Base-by-base conservation (phyloP, 352 stramenopile species). In the Phytophthora gonapodyides region DNA sequence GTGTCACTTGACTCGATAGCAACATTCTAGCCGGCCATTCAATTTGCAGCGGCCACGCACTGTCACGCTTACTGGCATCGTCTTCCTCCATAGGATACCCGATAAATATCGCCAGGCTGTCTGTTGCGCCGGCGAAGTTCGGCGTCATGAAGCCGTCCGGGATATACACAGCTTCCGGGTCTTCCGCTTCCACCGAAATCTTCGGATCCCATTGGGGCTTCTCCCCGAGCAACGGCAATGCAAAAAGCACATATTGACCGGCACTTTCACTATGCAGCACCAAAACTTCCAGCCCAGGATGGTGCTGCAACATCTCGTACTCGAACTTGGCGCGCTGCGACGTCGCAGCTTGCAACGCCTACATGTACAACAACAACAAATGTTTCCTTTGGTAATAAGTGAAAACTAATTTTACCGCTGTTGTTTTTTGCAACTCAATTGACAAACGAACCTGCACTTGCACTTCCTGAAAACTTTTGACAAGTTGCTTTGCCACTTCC, bases 1-100 rank as follows among this genome's bases (percentile, higher is more conserved):
- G 67, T n/a, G 61, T 73, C 21, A 84, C 67, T 66, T 73, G 75
- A 40, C 70, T 76, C 5, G 75, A 84, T 27, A 84, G 38, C 12
- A 21, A 7, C 61, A 84, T 66, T 37, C 24, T 46, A 12, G 35
- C 15, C 0, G 75, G 55, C 75, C 73, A 84, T 33, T 81, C 57
- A 13, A 84, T 27, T 6, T 52, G 31, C 42, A 75, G 62, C 19
- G 62, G 62, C 67, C 62, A 72, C 10, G 15, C 21, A 19, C 9
- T 33, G 13, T 60, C 52, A 40, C 24, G 17, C 3, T 49, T 43
- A 21, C 1, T 34, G 13, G 48, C 17, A 0, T 71, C 40, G 5
- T 64, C 53, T 1, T 69, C 48, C 2, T 49, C 19, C 30, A 75
- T 37, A 2, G 67, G 57, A 36, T 72, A 75, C 38, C 62, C 67